Evolutionary conservation across 1,139 yeast species (phyloP).

Genomic region (Geotrichum candidum): DNA sequence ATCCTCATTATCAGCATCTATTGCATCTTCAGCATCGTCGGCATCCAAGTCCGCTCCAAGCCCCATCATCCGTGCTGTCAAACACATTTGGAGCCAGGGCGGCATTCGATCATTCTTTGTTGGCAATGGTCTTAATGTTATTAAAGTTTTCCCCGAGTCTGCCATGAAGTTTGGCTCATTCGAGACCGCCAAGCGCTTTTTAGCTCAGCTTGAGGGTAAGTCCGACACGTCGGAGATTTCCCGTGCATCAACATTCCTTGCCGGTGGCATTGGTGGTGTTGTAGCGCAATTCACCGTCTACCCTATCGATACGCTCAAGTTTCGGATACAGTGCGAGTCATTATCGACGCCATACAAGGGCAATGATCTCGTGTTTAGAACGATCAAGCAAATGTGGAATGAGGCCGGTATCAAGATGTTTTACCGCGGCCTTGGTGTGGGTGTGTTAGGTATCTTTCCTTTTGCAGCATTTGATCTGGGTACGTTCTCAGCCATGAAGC

Average conservation of each 20-base stretch:
- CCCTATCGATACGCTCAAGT: constrained; percentile 93
- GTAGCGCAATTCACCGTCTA: constrained; percentile 86
- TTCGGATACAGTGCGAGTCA: constrained; percentile 44
- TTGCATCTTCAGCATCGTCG: constrained; percentile 12
- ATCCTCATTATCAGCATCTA: constrained; percentile 25
- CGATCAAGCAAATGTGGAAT: constrained; percentile 68
- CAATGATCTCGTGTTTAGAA: constrained; percentile 51
- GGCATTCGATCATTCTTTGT: constrained; percentile 85
- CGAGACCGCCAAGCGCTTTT: constrained; percentile 72
- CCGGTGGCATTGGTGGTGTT: constrained; percentile 97
- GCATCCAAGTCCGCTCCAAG: constrained; percentile 21
- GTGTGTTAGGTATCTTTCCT: constrained; percentile 91
- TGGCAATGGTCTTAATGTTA: constrained; percentile 89
- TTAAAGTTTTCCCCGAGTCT: constrained; percentile 93
- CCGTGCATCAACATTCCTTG: constrained; percentile 70
- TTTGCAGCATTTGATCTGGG: constrained; percentile 95
- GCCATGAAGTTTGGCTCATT: constrained; percentile 97
- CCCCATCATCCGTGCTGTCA: constrained; percentile 48
- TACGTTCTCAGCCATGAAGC: constrained; percentile 79
- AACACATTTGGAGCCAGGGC: constrained; percentile 79
- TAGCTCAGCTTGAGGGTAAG: constrained; percentile 72
- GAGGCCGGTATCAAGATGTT: constrained; percentile 76
- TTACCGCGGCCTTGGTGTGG: constrained; percentile 82
- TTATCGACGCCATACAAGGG: constrained; percentile 44
- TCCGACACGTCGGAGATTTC: constrained; percentile 68